Evolutionary conservation across 805 yeast genomes (phyloP), one percentile per base, ranked within the genome.

Genomic region (Metschnikowia reukaufii): DNA sequence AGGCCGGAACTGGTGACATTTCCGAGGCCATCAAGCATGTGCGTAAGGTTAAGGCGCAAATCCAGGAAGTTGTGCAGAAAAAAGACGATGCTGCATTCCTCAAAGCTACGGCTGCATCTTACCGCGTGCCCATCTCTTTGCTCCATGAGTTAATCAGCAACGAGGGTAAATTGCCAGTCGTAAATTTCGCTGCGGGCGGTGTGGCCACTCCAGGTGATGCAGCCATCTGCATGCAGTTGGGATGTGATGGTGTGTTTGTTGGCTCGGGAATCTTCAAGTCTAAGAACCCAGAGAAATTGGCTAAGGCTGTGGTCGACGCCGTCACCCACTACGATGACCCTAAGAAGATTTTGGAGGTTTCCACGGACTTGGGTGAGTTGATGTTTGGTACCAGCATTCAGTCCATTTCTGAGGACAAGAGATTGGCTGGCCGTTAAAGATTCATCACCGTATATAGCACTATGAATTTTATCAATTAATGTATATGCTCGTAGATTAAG

Each of bases 161-260:
- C 52, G 64, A 68, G 8, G 88, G 88, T 27, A 79, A 81, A 58
- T 74, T 86, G 51, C 91, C 91, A 1, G 95, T 86, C 36, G 94
- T 87, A 45, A 86, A 85, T 70, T 86, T 86, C 61, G 92, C 94
- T 34, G 94, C 94, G 23, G 95, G 95, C 36, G 95, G 95, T 49
- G 84, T 86, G 42, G 94, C 95, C 8, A 84, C 95, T 10, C 95
- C 95, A 29, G 83, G 91, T 7, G 95, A 86, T 65, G 95, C 95
- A 20, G 94, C 94, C 17, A 68, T 87, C 53, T 81, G 88, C 65
- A 86, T 87, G 89, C 85, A 83, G 61, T 67, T 83, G 51, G 89
- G 89, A n/a, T 81, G 86, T 58, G 89, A 84, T 61, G 89, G 89
- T 51, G 86, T 84, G 25, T 84, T 84, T 57, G 89, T 83, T 21